A percentile compares a stretch with the other conserved stretches of the same genome.
phyloP scores from a whole-genome alignment of 1,284 basidiomycete species.

The Microbotryum silenes-acaulis region DNA sequence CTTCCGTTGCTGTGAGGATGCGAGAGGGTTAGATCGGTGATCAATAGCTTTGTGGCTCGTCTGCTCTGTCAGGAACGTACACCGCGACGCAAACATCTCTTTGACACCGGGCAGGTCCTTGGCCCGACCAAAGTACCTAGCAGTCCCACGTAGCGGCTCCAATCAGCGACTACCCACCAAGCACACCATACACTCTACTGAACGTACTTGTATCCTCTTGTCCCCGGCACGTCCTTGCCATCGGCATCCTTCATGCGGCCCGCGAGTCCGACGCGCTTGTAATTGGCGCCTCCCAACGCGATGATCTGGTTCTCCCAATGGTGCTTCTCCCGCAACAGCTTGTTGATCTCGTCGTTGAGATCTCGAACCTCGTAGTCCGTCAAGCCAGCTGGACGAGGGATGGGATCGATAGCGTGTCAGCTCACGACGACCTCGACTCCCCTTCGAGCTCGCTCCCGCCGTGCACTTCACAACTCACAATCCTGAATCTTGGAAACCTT shows the following conservation, averaged over 20 bases:
- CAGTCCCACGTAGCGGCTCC: not conserved
- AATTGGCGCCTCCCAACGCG: constrained; percentile 90
- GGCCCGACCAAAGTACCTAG: constrained; percentile 90
- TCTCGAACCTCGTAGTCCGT: constrained; percentile 95
- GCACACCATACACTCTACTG: not conserved
- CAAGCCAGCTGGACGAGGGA: constrained; percentile 58
- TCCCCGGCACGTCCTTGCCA: constrained; percentile 88
- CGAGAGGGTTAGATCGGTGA: constrained; percentile 6
- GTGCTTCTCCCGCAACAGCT: constrained; percentile 83
- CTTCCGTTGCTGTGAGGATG: constrained; percentile 51
- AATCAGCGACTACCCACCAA: not conserved
- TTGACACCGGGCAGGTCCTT: constrained; percentile 93
- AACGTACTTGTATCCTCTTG: constrained; percentile 93
- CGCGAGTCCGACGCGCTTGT: constrained; percentile 58
- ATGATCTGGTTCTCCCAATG: constrained; percentile 99
- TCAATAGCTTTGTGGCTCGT: not conserved
- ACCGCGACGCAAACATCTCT: constrained; percentile 79
- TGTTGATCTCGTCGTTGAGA: constrained; percentile 97
- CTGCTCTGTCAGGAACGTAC: constrained; percentile 44
- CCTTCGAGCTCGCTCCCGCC: not conserved
- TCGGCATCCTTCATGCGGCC: constrained; percentile 87
- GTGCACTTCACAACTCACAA: constrained; percentile 47
- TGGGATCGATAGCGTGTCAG: no score
- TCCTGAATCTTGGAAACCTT: constrained; percentile 99
- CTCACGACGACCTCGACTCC: not conserved